A percentile compares a stretch with the other conserved stretches of the same genome.
Conservation (phyloP, 2,329 filamentous ascomycete species). For the Calonectria leucothoes region DNA sequence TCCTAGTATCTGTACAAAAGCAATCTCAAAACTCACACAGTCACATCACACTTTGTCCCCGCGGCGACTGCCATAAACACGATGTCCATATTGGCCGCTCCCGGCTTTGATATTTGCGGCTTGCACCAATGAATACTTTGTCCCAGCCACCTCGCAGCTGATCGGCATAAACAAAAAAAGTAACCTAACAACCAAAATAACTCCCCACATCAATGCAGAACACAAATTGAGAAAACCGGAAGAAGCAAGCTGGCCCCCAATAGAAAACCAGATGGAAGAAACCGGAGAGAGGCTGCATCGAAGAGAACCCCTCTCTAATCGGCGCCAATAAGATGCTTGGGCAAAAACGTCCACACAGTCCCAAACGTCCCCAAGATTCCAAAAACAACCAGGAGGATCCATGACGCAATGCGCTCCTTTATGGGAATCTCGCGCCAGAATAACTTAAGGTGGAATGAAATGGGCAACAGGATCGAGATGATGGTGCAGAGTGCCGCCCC, state of each 20-base stretch:
- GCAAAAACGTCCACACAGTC: conserved; percentile 89
- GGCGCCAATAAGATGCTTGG: conserved; percentile 77
- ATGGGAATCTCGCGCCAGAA: conserved; percentile 78
- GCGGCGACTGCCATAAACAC: not conserved
- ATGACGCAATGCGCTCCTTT: conserved; percentile 74
- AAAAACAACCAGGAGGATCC: conserved; percentile 76
- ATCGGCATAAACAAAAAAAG: not conserved
- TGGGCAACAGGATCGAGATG: conserved; percentile 90
- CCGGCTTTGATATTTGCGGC: not conserved
- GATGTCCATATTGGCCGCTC: not conserved
- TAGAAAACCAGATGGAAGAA: not conserved
- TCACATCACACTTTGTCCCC: not conserved
- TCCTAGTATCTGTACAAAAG: not conserved
- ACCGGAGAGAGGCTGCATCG: not conserved
- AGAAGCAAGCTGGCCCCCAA: not conserved
- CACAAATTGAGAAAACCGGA: not conserved
- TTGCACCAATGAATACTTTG: not conserved
- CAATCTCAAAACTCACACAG: not conserved
- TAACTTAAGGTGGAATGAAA: conserved; percentile 90
- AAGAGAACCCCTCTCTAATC: conserved; percentile 38
- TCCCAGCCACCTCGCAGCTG: not conserved
- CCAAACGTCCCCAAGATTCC: conserved; percentile 78
- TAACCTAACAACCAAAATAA: not conserved
- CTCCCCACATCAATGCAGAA: conserved; percentile 8
- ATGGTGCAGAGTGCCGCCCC: conserved; percentile 92